Evolutionary conservation across 768 basidiomycete genomes (phyloP).

Genomic region (Trametes villosa): DNA sequence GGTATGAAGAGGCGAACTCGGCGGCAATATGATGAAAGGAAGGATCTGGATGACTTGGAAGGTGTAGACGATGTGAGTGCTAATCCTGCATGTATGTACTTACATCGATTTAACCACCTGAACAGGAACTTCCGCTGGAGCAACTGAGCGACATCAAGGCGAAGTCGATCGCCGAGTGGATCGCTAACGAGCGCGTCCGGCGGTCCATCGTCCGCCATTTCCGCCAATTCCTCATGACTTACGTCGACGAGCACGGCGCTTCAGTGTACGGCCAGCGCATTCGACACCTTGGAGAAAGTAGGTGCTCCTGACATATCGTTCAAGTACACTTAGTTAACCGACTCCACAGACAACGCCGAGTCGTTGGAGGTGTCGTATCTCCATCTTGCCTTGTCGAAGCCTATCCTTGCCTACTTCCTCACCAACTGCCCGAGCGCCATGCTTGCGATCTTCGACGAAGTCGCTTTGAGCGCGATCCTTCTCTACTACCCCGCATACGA

Average conservation of each 20-base stretch:
- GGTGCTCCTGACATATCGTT: constrained; percentile 28
- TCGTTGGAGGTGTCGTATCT: constrained; percentile 97
- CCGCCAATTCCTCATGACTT: constrained; percentile 93
- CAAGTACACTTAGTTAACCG: background rate
- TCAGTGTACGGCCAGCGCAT: constrained; percentile 97
- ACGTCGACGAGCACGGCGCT: constrained; percentile 87
- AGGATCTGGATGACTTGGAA: constrained; percentile 89
- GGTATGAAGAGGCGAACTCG: constrained; percentile 84
- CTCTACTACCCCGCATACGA: constrained; percentile 96
- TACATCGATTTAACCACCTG: background rate
- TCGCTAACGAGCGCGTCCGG: constrained; percentile 88
- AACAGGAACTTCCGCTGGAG: constrained; percentile 90
- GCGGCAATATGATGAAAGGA: constrained; percentile 91
- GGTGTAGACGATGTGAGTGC: constrained; percentile 81
- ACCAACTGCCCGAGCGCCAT: constrained; percentile 93
- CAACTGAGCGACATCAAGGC: constrained; percentile 98
- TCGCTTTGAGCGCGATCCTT: constrained; percentile 91
- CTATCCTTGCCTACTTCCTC: constrained; percentile 96
- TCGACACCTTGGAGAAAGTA: constrained; percentile 92
- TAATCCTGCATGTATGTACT: constrained; percentile 18
- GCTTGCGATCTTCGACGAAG: constrained; percentile 93
- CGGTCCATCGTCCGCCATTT: constrained; percentile 92
- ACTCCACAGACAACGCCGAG: constrained; percentile 83
- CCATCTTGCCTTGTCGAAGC: constrained; percentile 91
- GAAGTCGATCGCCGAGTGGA: constrained; percentile 97